phyloP scores from a whole-genome alignment of 768 basidiomycete genomes.

The Russula sp. region DNA sequence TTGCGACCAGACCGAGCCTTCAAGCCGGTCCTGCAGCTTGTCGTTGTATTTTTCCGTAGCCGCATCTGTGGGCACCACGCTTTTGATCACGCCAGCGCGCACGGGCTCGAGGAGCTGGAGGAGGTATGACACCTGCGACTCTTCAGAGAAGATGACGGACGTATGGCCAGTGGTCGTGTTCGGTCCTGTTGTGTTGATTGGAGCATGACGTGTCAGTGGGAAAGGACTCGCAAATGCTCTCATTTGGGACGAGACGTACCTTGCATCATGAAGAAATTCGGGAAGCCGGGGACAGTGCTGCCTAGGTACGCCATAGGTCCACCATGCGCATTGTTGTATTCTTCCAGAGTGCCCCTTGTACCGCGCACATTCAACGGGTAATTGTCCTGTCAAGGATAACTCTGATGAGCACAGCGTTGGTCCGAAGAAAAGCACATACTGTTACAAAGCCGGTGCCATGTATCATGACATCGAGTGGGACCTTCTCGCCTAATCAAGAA shows the following conservation, averaged over 20 bases:
- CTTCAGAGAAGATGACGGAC: constrained; percentile 45
- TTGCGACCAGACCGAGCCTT: constrained; percentile 9
- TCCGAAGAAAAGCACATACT: constrained; percentile 28
- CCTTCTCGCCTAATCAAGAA: constrained; percentile 31
- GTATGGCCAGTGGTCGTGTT: constrained; percentile 51
- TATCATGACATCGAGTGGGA: constrained; percentile 48
- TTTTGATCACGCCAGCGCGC: constrained; percentile 5
- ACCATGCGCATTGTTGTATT: constrained; percentile 41
- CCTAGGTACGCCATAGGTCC: constrained; percentile 50
- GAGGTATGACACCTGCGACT: constrained; percentile 4
- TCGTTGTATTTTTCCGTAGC: constrained; percentile 17
- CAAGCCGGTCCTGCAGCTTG: constrained; percentile 5
- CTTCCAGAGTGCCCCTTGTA: constrained; percentile 31
- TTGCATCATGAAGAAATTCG: constrained; percentile 18
- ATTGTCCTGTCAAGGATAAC: not conserved
- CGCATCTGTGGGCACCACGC: constrained; percentile 4
- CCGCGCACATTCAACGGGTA: constrained; percentile 9
- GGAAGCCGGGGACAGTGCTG: constrained; percentile 14
- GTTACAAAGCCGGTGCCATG: constrained; percentile 47
- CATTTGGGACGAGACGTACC: not conserved
- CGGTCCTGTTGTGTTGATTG: constrained; percentile 29
- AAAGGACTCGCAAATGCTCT: not conserved
- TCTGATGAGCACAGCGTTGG: not conserved
- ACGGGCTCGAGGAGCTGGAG: constrained; percentile 9
- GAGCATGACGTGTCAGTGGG: not conserved